These are phyloP conservation scores for Abortiporus biennis DNA, from an alignment of 1,284 basidiomycete genomes.

Conservation along the genomic window DNA sequence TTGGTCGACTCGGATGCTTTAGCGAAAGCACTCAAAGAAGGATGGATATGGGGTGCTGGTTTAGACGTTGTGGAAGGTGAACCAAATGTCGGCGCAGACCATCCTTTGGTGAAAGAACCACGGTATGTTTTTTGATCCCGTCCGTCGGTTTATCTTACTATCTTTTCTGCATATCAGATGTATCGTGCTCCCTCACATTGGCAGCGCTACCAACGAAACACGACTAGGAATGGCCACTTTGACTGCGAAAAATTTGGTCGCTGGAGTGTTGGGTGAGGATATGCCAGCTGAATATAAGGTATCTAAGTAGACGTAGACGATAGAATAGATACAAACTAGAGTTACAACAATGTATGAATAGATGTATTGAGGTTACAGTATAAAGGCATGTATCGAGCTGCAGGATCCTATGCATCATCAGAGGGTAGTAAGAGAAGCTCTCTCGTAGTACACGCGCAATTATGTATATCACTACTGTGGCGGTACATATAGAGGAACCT, in stretches of 20 bases:
- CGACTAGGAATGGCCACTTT: slow-evolving; percentile 77
- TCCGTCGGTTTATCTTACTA: no score
- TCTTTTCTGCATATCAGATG: no score
- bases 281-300: slow-evolving; percentile 57
- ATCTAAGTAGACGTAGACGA: no score
- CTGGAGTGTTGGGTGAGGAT: slow-evolving; percentile 37
- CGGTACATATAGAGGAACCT: no score
- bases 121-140: slow-evolving; percentile 37
- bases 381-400: no score
- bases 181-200: slow-evolving; percentile 85
- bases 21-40: slow-evolving; percentile 68
- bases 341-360: no score
- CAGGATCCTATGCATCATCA: no score
- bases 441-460: no score
- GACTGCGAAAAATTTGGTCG: slow-evolving; percentile 61
- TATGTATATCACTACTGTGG: no score
- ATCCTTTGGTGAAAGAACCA: slow-evolving; percentile 75
- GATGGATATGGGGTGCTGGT: slow-evolving; percentile 87
- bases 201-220: slow-evolving; percentile 84
- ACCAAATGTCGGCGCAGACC: slow-evolving; percentile 68
- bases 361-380: no score
- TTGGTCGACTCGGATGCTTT: slow-evolving; percentile 89
- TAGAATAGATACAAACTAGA: no score
- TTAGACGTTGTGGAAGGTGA: slow-evolving; percentile 94
- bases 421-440: no score